phyloP scores from a whole-genome alignment of 768 basidiomycete genomes.

The Xerocomellus intermedius region DNA sequence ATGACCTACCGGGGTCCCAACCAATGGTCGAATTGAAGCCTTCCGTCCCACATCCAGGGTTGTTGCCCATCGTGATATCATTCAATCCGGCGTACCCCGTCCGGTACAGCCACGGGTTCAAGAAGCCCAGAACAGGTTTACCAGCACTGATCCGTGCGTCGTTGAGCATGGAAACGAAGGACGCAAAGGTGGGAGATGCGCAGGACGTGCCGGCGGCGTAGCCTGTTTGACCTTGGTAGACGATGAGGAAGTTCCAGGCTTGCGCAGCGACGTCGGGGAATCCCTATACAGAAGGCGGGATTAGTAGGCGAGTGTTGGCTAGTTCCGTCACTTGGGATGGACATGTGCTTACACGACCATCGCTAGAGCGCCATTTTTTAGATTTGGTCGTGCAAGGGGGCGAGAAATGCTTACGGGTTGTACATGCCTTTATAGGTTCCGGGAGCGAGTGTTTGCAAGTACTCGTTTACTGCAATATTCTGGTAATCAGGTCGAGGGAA shows the following conservation, averaged over 20 bases:
- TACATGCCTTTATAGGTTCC: conserved; percentile 57
- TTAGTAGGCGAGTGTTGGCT: neutral
- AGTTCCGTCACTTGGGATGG: no score
- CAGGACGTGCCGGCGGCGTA: conserved; percentile 64
- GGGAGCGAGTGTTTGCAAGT: conserved; percentile 43
- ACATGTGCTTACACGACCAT: conserved; percentile 48
- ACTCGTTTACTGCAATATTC: conserved; percentile 40
- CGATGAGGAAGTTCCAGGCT: conserved; percentile 45
- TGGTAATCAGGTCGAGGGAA: conserved; percentile 58
- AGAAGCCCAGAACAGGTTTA: conserved; percentile 53
- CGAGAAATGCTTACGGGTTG: conserved; percentile 44
- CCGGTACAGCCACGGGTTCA: conserved; percentile 62
- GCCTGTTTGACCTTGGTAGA: conserved; percentile 37
- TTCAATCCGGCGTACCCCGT: conserved; percentile 39
- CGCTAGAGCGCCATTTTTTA: conserved; percentile 27
- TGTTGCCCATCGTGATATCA: conserved; percentile 58
- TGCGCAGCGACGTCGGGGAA: conserved; percentile 70
- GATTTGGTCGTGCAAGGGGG: neutral
- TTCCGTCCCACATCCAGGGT: conserved; percentile 57
- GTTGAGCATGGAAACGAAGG: conserved; percentile 62
- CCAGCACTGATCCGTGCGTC: conserved; percentile 51
- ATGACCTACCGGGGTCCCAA: conserved; percentile 56
- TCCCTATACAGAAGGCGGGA: conserved; percentile 30
- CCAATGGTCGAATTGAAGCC: conserved; percentile 61
- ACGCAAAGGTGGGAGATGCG: conserved; percentile 61